Conservation (phyloP, 768 basidiomycete genomes). For the Kwoniella sp. region DNA sequence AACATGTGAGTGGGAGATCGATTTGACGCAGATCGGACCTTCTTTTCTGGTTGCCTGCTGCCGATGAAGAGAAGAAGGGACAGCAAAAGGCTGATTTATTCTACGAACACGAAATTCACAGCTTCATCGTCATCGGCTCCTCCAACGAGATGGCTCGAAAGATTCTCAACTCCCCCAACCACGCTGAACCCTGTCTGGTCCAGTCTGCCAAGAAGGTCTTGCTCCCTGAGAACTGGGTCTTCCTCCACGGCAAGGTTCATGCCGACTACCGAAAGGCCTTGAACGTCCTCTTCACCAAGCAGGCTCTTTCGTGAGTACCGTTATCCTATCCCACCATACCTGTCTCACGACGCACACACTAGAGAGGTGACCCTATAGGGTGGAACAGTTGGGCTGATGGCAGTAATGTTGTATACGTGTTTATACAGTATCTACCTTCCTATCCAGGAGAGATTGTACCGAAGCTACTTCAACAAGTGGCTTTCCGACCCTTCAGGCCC, state of each 20-base stretch:
- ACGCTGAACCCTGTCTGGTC: slow-evolving; percentile 93
- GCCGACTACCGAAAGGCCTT: slow-evolving; percentile 90
- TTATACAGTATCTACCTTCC: slow-evolving; percentile 71
- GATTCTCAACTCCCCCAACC: slow-evolving; percentile 88
- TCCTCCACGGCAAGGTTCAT: slow-evolving; percentile 89
- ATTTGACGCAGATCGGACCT: not conserved
- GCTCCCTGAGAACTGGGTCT: slow-evolving; percentile 92
- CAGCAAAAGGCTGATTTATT: not conserved
- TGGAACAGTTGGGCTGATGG: too few relatives aligned
- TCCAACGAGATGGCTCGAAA: slow-evolving; percentile 90
- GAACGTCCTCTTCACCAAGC: slow-evolving; percentile 89
- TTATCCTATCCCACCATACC: not conserved
- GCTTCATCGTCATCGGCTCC: slow-evolving; percentile 98
- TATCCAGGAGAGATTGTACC: slow-evolving; percentile 80
- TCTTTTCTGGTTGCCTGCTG: not conserved
- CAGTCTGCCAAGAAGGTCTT: slow-evolving; percentile 86
- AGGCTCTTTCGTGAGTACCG: slow-evolving; percentile 75
- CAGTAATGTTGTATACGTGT: too few relatives aligned
- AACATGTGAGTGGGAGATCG: slow-evolving; percentile 73
- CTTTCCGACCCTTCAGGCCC: slow-evolving; percentile 62
- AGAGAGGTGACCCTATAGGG: not conserved
- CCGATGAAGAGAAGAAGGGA: not conserved
- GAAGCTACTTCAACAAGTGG: slow-evolving; percentile 76
- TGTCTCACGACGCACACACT: too few relatives aligned
- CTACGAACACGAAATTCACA: slow-evolving; percentile 55